phyloP scores from a whole-genome alignment of 176 grass and related monocot species.

The Carex scoparia region DNA sequence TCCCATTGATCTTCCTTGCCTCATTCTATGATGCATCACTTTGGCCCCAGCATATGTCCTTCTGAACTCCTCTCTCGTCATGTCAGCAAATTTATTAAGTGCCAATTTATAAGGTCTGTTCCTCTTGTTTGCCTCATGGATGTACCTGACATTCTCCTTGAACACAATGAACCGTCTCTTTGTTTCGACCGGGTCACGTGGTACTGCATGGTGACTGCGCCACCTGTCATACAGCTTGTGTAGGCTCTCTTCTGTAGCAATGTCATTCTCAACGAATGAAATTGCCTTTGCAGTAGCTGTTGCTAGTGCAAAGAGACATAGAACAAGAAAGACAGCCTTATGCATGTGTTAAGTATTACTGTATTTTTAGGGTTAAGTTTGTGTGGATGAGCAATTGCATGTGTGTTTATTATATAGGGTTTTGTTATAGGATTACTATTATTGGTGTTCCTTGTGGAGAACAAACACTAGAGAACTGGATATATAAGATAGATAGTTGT shows the following conservation, averaged over 20 bases:
- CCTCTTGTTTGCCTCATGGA: slow-evolving; percentile 52
- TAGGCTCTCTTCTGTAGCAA: slow-evolving; percentile 52
- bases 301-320: not conserved
- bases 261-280: slow-evolving; percentile 44
- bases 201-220: slow-evolving; percentile 43
- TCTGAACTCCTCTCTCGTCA: slow-evolving; percentile 61
- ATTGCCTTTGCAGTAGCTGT: not conserved
- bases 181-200: not conserved
- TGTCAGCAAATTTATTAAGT: slow-evolving; percentile 82
- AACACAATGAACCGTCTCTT: slow-evolving; percentile 52
- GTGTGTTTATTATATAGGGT: slow-evolving; percentile 18
- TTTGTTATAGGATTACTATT: slow-evolving; percentile 10
- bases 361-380: not conserved
- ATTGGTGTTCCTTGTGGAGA: slow-evolving; percentile 17
- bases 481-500: slow-evolving; percentile 6
- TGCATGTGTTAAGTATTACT: slow-evolving; percentile 17
- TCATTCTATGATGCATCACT: slow-evolving; percentile 10
- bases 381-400: not conserved
- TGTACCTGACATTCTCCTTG: slow-evolving; percentile 59
- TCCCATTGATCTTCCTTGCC: not conserved
- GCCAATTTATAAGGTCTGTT: slow-evolving; percentile 52
- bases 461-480: slow-evolving; percentile 20
- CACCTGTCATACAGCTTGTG: slow-evolving; percentile 50
- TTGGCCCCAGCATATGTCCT: slow-evolving; percentile 43
- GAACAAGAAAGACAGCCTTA: slow-evolving; percentile 16